Conservation (phyloP, 2,329 filamentous ascomycete genomes). For the Fusarium oxysporum region DNA sequence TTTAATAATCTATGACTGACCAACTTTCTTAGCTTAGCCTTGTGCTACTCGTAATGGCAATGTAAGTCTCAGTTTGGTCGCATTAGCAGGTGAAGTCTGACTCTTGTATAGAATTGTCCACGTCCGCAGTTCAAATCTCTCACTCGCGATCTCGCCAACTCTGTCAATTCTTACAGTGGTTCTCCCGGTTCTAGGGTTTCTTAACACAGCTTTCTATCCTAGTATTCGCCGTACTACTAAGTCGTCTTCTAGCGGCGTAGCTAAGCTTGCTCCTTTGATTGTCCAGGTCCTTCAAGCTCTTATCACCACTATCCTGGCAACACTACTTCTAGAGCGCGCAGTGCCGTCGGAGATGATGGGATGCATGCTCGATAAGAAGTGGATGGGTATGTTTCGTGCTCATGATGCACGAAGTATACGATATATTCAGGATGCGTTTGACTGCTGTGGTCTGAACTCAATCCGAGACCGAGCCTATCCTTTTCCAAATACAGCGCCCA, state of each 20-base stretch:
- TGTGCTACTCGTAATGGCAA: constrained; percentile 48
- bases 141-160: constrained; percentile 53
- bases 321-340: constrained; percentile 54
- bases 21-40: constrained; percentile 41
- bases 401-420: constrained; percentile 65
- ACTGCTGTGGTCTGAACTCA: constrained; percentile 74
- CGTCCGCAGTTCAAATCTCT: constrained; percentile 53
- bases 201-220: constrained; percentile 53
- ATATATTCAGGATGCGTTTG: constrained; percentile 72
- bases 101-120: constrained; percentile 52
- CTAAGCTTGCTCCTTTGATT: constrained; percentile 47
- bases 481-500: constrained; percentile 56
- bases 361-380: constrained; percentile 68
- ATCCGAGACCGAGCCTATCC: constrained; percentile 72
- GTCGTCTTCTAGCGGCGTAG: constrained; percentile 34
- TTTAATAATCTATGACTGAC: background rate
- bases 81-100: background rate
- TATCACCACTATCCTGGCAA: constrained; percentile 57
- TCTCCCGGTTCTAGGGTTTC: constrained; percentile 54
- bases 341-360: constrained; percentile 49
- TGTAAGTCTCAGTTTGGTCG: constrained; percentile 37
- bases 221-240: constrained; percentile 45
- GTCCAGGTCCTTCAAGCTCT: constrained; percentile 58
- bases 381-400: constrained; percentile 64
- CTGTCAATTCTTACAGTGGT: constrained; percentile 54